Evolutionary conservation across 805 yeast species (phyloP).

Genomic region (Metschnikowia koreensis): DNA sequence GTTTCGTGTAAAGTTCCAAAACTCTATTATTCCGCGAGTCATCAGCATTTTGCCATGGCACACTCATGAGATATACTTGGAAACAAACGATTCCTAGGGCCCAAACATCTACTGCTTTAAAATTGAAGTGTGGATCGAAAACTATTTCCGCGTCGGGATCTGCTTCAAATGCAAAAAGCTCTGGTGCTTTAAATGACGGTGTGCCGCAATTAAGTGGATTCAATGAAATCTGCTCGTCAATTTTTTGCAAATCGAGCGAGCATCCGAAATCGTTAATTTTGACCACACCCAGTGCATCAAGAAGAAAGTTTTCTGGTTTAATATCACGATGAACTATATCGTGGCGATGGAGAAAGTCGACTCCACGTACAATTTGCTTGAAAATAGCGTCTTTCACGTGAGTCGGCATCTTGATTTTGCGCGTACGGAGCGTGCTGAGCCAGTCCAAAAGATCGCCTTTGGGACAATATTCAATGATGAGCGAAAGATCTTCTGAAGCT

Average conservation of each 20-base stretch:
- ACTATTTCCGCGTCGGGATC: not conserved
- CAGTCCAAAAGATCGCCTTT: slow-evolving; percentile 49
- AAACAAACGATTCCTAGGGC: slow-evolving; percentile 50
- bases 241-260: slow-evolving; percentile 34
- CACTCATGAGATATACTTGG: slow-evolving; percentile 40
- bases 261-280: slow-evolving; percentile 53
- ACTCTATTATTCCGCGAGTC: slow-evolving; percentile 21
- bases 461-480: slow-evolving; percentile 43
- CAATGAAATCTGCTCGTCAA: slow-evolving; percentile 19
- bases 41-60: slow-evolving; percentile 49
- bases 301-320: slow-evolving; percentile 53
- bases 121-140: slow-evolving; percentile 15
- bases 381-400: slow-evolving; percentile 46
- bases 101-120: slow-evolving; percentile 49
- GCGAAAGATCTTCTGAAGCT: slow-evolving; percentile 25
- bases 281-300: slow-evolving; percentile 44
- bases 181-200: slow-evolving; percentile 55
- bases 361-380: slow-evolving; percentile 45
- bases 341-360: slow-evolving; percentile 42
- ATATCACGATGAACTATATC: slow-evolving; percentile 50
- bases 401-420: slow-evolving; percentile 27
- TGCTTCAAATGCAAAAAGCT: slow-evolving; percentile 33
- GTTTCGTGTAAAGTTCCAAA: slow-evolving; percentile 22
- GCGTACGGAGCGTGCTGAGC: slow-evolving; percentile 38
- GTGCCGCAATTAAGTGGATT: slow-evolving; percentile 46